Evolutionary conservation across 2,329 filamentous ascomycete genomes (phyloP).

Genomic region (Talaromyces funiculosus): DNA sequence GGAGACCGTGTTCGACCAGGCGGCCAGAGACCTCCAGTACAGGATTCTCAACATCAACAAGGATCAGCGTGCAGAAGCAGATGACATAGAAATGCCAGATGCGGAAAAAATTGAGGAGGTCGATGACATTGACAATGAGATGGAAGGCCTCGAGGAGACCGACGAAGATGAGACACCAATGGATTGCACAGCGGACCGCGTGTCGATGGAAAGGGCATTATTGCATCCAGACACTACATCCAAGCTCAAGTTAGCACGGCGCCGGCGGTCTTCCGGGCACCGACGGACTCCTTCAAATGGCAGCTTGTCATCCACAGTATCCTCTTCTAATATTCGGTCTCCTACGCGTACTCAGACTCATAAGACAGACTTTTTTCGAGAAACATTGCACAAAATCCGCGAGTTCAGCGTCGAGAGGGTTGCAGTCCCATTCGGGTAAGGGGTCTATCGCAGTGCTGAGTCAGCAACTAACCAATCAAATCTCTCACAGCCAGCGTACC

Average conservation of each 20-base stretch:
- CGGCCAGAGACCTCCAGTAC: neutral
- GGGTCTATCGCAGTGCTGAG: neutral
- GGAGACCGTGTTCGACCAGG: neutral
- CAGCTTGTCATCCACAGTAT: neutral
- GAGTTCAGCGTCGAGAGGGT: neutral
- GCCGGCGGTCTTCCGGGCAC: neutral
- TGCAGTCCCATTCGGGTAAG: neutral
- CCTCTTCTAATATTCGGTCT: neutral
- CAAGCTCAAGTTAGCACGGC: neutral
- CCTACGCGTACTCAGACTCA: neutral
- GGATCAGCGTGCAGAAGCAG: neutral
- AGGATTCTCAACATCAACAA: neutral
- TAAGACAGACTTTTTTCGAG: neutral
- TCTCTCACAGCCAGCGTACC: neutral
- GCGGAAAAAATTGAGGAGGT: neutral
- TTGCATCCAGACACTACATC: neutral
- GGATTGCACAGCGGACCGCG: neutral
- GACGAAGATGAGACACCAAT: neutral
- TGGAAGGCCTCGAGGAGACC: neutral
- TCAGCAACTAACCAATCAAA: constrained; percentile 5
- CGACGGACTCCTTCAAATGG: neutral
- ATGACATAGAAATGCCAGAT: neutral
- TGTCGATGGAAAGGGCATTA: neutral
- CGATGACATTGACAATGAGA: neutral
- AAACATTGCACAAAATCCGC: neutral